Percentiles rank a stretch among this genome's conserved stretches.
Conservation (phyloP, 2,329 filamentous ascomycete genomes). For the Aureobasidium lini region DNA sequence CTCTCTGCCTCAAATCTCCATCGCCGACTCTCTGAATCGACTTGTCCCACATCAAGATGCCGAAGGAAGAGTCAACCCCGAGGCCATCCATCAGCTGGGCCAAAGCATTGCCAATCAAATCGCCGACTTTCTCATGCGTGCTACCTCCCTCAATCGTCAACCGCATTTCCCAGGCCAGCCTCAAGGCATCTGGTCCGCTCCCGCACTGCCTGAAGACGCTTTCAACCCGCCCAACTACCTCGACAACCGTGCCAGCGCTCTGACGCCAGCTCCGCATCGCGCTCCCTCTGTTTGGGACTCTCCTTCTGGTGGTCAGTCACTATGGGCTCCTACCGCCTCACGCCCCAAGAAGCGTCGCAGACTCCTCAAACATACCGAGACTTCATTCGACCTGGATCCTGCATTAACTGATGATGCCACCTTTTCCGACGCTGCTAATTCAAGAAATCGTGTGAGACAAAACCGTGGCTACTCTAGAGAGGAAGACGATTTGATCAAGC, state of each 20-base stretch:
- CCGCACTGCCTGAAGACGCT: conserved; percentile 5
- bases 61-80: conserved; percentile 16
- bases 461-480: conserved; percentile 20
- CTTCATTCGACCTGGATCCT: background rate
- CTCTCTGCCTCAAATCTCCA: conserved; percentile 8
- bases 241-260: background rate
- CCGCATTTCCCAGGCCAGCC: conserved; percentile 5
- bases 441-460: background rate
- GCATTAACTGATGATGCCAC: background rate
- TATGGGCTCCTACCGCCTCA: conserved; percentile 17
- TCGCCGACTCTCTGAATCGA: conserved; percentile 10
- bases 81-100: conserved; percentile 27
- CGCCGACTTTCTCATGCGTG: conserved; percentile 22
- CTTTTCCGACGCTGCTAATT: background rate
- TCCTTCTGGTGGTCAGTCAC: conserved; percentile 16
- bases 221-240: conserved; percentile 4
- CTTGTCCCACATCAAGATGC: conserved; percentile 12
- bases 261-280: background rate
- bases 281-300: conserved; percentile 14
- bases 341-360: conserved; percentile 4
- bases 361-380: background rate
- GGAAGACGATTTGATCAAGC: conserved; percentile 30
- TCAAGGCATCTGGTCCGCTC: conserved; percentile 1
- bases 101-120: conserved; percentile 29
- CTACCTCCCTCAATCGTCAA: conserved; percentile 6